Evolutionary conservation across 192 early-diverging fungal species (phyloP).

Genomic region (Podila minutissima): DNA sequence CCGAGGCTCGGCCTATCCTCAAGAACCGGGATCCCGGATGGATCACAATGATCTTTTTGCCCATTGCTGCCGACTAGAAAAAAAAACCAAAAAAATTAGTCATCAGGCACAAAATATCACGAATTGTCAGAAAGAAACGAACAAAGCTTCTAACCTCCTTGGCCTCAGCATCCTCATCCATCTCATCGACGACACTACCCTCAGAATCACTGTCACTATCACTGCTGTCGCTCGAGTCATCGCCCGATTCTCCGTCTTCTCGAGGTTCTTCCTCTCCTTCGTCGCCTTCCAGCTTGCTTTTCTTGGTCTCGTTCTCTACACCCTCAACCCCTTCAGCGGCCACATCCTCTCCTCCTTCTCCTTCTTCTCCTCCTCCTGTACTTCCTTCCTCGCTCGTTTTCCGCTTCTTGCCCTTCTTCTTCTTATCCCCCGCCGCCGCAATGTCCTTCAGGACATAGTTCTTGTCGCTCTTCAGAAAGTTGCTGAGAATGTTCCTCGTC

Average conservation of each 20-base stretch:
- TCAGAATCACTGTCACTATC: constrained; percentile 42
- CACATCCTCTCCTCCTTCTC: not conserved
- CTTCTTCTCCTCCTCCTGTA: not conserved
- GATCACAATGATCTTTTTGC: constrained; percentile 81
- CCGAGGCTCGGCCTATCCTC: constrained; percentile 84
- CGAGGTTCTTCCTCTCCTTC: not conserved
- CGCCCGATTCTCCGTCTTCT: not conserved
- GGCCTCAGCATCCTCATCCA: constrained; percentile 40
- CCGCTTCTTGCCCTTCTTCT: constrained; percentile 29
- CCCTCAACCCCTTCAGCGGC: not conserved
- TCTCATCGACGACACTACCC: constrained; percentile 38
- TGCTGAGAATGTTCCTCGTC: constrained; percentile 59
- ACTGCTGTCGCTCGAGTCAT: constrained; percentile 19
- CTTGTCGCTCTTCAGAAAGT: constrained; percentile 56
- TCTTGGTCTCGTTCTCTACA: not conserved
- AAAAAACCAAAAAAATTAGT: not conserved
- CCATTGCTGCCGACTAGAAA: constrained; percentile 31
- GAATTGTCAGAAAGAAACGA: not conserved
- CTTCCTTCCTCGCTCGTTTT: not conserved
- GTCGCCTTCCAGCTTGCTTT: not conserved
- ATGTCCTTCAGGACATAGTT: constrained; percentile 56
- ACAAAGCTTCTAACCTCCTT: constrained; percentile 24
- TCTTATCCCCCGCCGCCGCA: constrained; percentile 22
- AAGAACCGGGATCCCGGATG: constrained; percentile 88
- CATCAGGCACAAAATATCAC: not conserved